Conservation (phyloP, 2,329 filamentous ascomycete species). For the Talaromyces sp. region DNA sequence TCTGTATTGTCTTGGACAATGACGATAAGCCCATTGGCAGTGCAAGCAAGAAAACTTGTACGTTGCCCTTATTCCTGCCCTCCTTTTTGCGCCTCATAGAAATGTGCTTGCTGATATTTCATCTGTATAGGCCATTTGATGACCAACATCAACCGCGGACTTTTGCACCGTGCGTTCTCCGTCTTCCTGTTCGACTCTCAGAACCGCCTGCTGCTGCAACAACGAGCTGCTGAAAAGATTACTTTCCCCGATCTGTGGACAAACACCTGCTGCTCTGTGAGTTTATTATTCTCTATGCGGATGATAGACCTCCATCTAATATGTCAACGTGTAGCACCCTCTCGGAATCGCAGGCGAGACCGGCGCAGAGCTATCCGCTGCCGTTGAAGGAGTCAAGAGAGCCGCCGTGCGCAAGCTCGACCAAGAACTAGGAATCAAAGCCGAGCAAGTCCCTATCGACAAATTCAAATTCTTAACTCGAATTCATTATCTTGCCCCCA, state of each 20-base stretch:
- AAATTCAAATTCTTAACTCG: constrained; percentile 91
- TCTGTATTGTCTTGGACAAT: constrained; percentile 94
- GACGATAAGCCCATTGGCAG: constrained; percentile 91
- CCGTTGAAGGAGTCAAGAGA: constrained; percentile 80
- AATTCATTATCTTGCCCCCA: constrained; percentile 97
- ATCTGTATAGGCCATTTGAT: constrained; percentile 76
- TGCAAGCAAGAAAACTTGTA: constrained; percentile 96
- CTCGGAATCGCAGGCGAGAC: constrained; percentile 89
- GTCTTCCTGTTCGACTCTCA: constrained; percentile 96
- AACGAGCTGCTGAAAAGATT: constrained; percentile 94
- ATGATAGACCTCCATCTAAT: background rate
- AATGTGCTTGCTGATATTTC: background rate
- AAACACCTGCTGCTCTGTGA: constrained; percentile 88
- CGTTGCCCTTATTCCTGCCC: constrained; percentile 34
- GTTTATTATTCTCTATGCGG: background rate
- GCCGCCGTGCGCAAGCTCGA: constrained; percentile 91
- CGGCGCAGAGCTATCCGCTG: constrained; percentile 73
- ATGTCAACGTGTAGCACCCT: constrained; percentile 57
- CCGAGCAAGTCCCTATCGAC: constrained; percentile 82
- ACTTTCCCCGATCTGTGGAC: constrained; percentile 99
- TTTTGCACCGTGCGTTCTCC: constrained; percentile 95
- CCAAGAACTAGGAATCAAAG: constrained; percentile 90
- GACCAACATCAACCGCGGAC: constrained; percentile 95
- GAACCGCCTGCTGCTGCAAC: constrained; percentile 89
- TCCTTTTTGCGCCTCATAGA: constrained; percentile 3